Base-by-base conservation (phyloP, 2,329 filamentous ascomycete genomes). In the Ceratocystis cacaofunesta region DNA sequence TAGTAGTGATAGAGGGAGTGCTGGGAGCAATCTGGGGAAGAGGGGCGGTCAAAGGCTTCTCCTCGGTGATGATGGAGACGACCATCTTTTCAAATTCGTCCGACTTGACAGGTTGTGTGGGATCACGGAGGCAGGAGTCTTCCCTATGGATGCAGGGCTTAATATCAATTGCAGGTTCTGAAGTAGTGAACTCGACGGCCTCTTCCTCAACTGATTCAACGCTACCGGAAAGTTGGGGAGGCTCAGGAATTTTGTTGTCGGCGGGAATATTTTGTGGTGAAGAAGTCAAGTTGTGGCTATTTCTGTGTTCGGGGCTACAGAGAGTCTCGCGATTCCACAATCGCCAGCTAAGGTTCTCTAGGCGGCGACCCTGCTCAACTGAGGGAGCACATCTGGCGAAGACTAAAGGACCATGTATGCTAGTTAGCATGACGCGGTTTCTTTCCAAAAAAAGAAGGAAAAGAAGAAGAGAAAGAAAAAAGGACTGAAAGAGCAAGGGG, bases 331-430 rank as follows among this genome's bases (percentile, higher is more conserved):
- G 84, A 71, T 90, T 95, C 92, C 92, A 97, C 68, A 97, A 78
- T 71, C 94, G 82, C 94, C 94, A 97, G 74, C 89, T 95, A 69
- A 99, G 80, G 78, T 99, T 97, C 75, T 97, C 94, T 73, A 96
- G 80, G 72, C 94, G 83, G 73, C 90, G 86, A 66, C 94, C 94
- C 76, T 97, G 89, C 74, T 96, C 90, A 74, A 97, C 87, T 63
- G 92, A 94, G 72, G 94, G 90, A 73, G 91, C 90, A 76, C 92
- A 96, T 77, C 91, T 90, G 63, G 91, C 92, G 74, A 97, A 96
- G 68, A 97, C 91, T 94, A 73, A 52, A 41, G 28, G 10, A 22
- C 46, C n/a, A 41, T 22, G 25, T 25, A 44, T 62, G 1, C 22
- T 65, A 12, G n/a, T 55, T 65, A 44, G 44, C n/a, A 30, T 62